A percentile compares a stretch with the other conserved stretches of the same genome.
phyloP scores from a whole-genome alignment of 208 protist species.

The Leishmania amazonensis region DNA sequence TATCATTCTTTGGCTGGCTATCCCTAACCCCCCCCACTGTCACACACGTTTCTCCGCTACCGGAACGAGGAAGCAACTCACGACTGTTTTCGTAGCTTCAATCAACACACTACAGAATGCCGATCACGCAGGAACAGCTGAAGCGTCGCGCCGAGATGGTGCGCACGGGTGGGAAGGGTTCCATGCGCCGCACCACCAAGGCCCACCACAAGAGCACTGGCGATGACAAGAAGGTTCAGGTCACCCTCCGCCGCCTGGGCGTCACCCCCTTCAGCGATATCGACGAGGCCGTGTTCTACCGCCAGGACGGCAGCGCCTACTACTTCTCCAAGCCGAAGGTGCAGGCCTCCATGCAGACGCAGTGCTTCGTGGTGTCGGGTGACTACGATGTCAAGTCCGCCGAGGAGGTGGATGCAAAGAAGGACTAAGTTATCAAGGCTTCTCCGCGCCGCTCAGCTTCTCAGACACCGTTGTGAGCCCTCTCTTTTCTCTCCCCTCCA shows the following conservation, averaged over 20 bases:
- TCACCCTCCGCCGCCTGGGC: constrained; percentile 93
- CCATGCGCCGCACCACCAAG: constrained; percentile 86
- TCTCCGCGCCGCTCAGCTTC: background rate
- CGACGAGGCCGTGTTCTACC: constrained; percentile 98
- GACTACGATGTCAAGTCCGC: constrained; percentile 80
- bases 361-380: constrained; percentile 97
- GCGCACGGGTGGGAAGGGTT: constrained; percentile 97
- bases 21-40: no score
- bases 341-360: constrained; percentile 95
- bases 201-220: constrained; percentile 76
- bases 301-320: constrained; percentile 95
- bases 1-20: background rate
- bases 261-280: constrained; percentile 96
- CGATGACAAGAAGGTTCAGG: constrained; percentile 96
- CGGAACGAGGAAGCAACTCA: background rate
- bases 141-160: constrained; percentile 89
- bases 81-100: constrained; percentile 1
- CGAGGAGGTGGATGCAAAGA: constrained; percentile 68
- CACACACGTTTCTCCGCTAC: background rate
- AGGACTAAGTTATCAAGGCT: constrained; percentile 28
- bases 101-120: constrained; percentile 45
- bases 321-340: constrained; percentile 98
- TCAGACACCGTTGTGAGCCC: background rate
- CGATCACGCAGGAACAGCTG: constrained; percentile 83
- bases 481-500: no score